Base-by-base conservation (phyloP, 2,329 filamentous ascomycete species). In the Botrytis byssoidea region DNA sequence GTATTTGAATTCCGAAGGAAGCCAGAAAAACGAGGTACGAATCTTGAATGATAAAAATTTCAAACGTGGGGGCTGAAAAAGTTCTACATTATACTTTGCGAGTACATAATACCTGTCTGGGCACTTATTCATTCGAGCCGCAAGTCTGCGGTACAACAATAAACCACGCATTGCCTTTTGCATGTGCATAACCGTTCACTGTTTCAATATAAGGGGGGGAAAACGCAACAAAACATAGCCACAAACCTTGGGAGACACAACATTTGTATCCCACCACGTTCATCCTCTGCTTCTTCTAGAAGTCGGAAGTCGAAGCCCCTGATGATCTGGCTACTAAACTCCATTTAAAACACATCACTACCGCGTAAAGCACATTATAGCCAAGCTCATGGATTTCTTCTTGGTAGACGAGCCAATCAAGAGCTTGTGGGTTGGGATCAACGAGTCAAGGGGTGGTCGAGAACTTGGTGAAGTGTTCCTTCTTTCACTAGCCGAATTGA, bases 371-470 rank as follows among this genome's bases (percentile, higher is more conserved):
- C 20, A n/a, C 37, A 9, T n/a, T n/a, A 16, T n/a, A 61, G 59
- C 59, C 59, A 61, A 61, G 35, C 22, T 42, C 60, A 42, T 25
- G 22, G 32, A 3, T n/a, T 40, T 42, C 25, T 63, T 22, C 6
- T 16, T 57, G 51, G 8, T n/a, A 40, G 37, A 61, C 59, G 59
- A 63, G 7, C 59, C 35, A 61, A 40, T 61, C 25, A 61, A 40
- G n/a, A n/a, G 12, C 4, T 61, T 10, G 12, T 16, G 1, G 4
- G 25, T 7, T 40, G 35, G 20, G 32, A 37, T 42, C 35, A 63
- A n/a, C 35, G 60, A 63, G 60, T 63, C 60, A 63, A 63, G 60
- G 57, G 60, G 60, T 61, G 59, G 35, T 63, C 25, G 35, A 42
- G 60, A 61, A 18, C 51, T 40, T 16, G 35, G 37, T 63, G 60